These are phyloP conservation scores for Diaporthe aspalathi DNA, from an alignment of 2,329 filamentous ascomycete genomes.

Conservation along the genomic window DNA sequence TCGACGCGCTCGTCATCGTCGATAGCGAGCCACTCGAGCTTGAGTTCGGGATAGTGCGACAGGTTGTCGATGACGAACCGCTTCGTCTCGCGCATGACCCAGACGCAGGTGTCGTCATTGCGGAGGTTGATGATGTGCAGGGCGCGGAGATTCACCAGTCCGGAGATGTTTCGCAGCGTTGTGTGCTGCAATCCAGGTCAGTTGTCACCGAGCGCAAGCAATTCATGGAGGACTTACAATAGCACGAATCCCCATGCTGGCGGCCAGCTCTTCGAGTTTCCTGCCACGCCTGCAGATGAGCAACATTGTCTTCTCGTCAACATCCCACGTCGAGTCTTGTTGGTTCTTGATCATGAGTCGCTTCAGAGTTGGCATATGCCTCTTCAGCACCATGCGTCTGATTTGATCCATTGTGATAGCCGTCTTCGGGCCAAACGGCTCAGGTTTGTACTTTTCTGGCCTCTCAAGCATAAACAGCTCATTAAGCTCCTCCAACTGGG, in stretches of 20 bases:
- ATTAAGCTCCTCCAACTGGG: conserved; percentile 63
- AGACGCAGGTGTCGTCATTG: conserved; percentile 66
- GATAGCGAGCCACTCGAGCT: conserved; percentile 69
- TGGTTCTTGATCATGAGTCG: conserved; percentile 72
- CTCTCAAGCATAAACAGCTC: conserved; percentile 71
- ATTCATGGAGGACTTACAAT: conserved; percentile 58
- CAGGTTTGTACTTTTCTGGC: conserved; percentile 60
- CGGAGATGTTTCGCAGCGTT: conserved; percentile 65
- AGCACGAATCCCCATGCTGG: conserved; percentile 63
- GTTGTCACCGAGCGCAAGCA: not conserved
- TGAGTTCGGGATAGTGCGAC: conserved; percentile 64
- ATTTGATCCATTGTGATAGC: conserved; percentile 68
- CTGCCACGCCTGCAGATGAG: conserved; percentile 64
- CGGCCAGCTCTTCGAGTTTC: conserved; percentile 65
- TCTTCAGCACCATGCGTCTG: conserved; percentile 65
- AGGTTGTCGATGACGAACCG: conserved; percentile 70
- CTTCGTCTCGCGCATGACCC: conserved; percentile 66
- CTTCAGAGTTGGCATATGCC: conserved; percentile 65
- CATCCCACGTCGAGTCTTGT: conserved; percentile 64
- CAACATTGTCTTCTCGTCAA: conserved; percentile 64
- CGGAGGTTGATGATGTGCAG: conserved; percentile 67
- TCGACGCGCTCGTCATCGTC: conserved; percentile 62
- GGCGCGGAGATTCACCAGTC: conserved; percentile 65
- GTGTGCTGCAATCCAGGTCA: conserved; percentile 58
- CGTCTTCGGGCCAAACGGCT: conserved; percentile 63